Base-by-base conservation (phyloP, 2,329 filamentous ascomycete genomes). In the Aureobasidium lini region DNA sequence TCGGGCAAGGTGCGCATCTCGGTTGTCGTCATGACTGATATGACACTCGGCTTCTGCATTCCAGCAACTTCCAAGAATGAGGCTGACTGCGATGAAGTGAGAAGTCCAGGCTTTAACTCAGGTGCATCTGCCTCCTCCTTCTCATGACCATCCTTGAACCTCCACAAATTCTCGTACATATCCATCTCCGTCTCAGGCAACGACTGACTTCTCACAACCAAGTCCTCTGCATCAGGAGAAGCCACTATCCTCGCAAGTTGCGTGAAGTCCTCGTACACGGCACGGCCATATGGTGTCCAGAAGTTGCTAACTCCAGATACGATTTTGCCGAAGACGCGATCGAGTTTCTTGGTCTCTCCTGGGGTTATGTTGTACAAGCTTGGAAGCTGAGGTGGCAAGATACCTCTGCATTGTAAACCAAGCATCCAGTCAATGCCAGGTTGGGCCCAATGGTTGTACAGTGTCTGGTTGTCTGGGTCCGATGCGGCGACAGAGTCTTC, bases 1-100 rank as follows among this genome's bases (percentile, higher is more conserved):
- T 86, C 83, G 0, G 81, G 74, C 1, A 79, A 71, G 2, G 77
- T 78, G 4, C 75, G 78, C 3, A 80, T 79, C 62, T 83, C 77
- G 2, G 81, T 85, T 0, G 77, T 83, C 1, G 80, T 84, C 43
- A 82, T 70, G 1, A 81, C 83, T 0, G 81, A 83, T 1, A 85
- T 68, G 2, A 86, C 68, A 43, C 65, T 59, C 5, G 52, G 43
- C 53, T 57, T 60, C 29, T 47, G 43, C 6, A 6, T 16, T 53
- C 15, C 31, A 8, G n/a, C 7, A 6, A 16, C 13, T 2, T 9
- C 23, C 2, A 16, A 31, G 31, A 39, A 11, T 16, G 42, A 18
- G 4, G 39, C 4, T 11, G 32, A 18, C 5, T 15, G 7, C 5
- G 42, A 28, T 7, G n/a, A 9, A 11, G 32, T n/a, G 23, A 40